phyloP scores from a whole-genome alignment of 2,329 filamentous ascomycete species.

The Calonectria crousiana region DNA sequence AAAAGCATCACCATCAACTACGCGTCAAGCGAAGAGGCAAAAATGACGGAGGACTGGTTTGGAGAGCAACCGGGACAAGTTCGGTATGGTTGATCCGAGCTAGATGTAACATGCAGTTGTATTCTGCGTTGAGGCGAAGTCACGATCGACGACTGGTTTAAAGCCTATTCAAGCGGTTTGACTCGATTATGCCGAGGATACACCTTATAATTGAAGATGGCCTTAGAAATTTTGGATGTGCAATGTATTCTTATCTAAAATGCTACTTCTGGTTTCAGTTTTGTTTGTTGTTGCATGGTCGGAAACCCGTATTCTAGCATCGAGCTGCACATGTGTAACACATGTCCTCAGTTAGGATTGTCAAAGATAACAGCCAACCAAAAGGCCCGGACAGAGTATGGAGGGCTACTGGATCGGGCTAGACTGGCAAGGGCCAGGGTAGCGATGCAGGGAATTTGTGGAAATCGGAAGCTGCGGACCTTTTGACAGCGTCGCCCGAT shows the following conservation, averaged over 20 bases:
- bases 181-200: neutral
- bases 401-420: neutral
- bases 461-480: conserved; percentile 5
- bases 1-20: conserved; percentile 81
- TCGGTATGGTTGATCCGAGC: conserved; percentile 45
- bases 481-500: neutral
- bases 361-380: neutral
- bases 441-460: neutral
- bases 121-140: neutral
- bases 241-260: neutral
- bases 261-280: neutral
- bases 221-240: neutral
- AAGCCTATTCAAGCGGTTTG: neutral
- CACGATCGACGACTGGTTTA: neutral
- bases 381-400: neutral
- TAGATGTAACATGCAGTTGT: neutral
- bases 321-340: neutral
- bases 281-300: neutral
- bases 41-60: conserved; percentile 76
- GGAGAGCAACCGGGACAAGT: conserved; percentile 67
- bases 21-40: conserved; percentile 64
- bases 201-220: neutral
- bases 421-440: neutral
- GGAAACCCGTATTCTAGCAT: neutral
- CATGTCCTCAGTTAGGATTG: neutral